phyloP scores from a whole-genome alignment of 257 asterid species.

The Rehmannia glutinosa region DNA sequence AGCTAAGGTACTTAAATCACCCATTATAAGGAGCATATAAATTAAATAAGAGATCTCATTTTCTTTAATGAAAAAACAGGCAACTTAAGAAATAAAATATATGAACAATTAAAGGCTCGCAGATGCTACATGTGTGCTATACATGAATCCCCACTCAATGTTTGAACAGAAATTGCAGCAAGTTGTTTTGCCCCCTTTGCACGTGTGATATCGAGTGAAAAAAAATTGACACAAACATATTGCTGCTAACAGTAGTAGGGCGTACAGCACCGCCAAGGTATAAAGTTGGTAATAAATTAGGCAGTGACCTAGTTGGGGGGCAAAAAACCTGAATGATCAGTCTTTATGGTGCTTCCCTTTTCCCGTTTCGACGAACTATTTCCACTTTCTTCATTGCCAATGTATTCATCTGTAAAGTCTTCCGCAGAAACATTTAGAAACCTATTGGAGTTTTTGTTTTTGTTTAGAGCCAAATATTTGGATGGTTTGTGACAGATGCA shows the following conservation, averaged over 20 bases:
- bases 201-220: not conserved
- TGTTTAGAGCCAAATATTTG: constrained; percentile 19
- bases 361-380: constrained; percentile 19
- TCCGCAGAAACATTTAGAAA: constrained; percentile 30
- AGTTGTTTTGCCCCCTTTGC: no score
- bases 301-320: constrained; percentile 4
- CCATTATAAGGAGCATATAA: not conserved
- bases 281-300: not conserved
- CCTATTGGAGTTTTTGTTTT: constrained; percentile 16
- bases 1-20: not conserved
- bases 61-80: not conserved
- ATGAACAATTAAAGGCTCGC: constrained; percentile 31
- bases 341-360: constrained; percentile 25
- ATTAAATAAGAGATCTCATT: not conserved
- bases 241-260: no score
- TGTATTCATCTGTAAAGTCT: constrained; percentile 17
- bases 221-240: not conserved
- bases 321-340: constrained; percentile 37
- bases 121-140: constrained; percentile 23
- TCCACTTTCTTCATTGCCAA: constrained; percentile 12
- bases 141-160: constrained; percentile 20
- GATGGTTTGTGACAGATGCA: constrained; percentile 79
- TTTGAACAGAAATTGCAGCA: constrained; percentile 7
- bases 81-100: constrained; percentile 12
- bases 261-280: not conserved